phyloP scores from a whole-genome alignment of 257 asterid genomes.

The Solanum sitiens region DNA sequence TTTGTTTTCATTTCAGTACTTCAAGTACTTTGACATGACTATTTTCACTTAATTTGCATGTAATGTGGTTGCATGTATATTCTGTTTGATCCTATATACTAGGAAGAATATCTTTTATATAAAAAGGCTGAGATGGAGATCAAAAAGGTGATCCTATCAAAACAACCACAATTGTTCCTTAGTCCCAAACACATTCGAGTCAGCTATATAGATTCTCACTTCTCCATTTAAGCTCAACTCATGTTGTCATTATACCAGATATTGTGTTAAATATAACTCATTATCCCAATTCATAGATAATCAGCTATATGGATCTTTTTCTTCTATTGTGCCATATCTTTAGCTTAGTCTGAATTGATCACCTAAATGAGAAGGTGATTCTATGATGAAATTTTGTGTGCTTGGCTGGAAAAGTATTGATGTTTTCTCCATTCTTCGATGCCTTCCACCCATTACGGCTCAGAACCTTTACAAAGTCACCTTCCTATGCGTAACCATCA shows the following conservation, averaged over 20 bases:
- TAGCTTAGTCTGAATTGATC: background rate
- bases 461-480: background rate
- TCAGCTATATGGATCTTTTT: background rate
- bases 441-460: background rate
- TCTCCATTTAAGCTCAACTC: background rate
- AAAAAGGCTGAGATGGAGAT: background rate
- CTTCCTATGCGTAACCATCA: background rate
- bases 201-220: background rate
- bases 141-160: background rate
- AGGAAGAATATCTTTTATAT: background rate
- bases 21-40: background rate
- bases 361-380: background rate
- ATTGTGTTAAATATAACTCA: background rate
- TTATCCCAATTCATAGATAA: background rate
- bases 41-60: background rate
- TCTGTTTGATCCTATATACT: background rate
- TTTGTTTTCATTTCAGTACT: background rate
- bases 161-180: background rate
- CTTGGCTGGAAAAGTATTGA: background rate
- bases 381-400: background rate
- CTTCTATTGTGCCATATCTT: background rate
- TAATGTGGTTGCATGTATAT: background rate
- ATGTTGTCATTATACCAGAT: background rate
- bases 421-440: background rate
- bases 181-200: background rate